Evolutionary conservation across 2,329 filamentous ascomycete species (phyloP).

Genomic region (Fusarium protoensiforme): DNA sequence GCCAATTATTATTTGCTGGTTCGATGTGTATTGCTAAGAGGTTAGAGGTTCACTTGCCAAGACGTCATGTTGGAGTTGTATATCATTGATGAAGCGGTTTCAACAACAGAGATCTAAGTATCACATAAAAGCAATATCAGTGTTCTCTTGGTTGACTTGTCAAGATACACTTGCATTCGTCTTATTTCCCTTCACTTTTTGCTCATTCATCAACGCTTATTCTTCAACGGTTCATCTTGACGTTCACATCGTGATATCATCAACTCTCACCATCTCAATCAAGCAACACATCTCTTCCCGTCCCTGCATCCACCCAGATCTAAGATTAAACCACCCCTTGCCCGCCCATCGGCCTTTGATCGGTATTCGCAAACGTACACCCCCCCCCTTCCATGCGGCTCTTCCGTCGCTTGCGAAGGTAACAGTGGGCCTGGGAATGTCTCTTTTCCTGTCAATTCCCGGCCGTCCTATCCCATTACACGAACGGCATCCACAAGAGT

Average conservation of each 20-base stretch:
- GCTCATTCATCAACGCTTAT: neutral
- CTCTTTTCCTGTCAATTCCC: slow-evolving; percentile 34
- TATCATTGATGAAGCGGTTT: neutral
- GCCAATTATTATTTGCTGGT: neutral
- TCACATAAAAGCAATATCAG: neutral
- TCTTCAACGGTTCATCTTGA: neutral
- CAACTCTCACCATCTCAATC: neutral
- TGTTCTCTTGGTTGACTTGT: neutral
- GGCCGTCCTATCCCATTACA: slow-evolving; percentile 27
- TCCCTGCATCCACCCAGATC: slow-evolving; percentile 19
- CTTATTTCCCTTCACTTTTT: neutral
- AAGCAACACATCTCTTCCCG: slow-evolving; percentile 10
- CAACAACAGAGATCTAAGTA: neutral
- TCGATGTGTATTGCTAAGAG: neutral
- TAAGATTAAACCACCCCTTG: slow-evolving; percentile 13
- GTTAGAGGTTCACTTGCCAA: neutral
- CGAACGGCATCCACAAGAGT: slow-evolving; percentile 11
- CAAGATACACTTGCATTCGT: neutral
- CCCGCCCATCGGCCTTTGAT: slow-evolving; percentile 34
- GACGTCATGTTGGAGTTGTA: neutral
- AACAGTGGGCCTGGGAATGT: slow-evolving; percentile 38
- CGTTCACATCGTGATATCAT: neutral
- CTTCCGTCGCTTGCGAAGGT: slow-evolving; percentile 8
- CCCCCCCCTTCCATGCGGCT: slow-evolving; percentile 39
- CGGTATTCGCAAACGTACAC: slow-evolving; percentile 37